Evolutionary conservation across 2,329 filamentous ascomycete species (phyloP).

Genomic region (Pestalotiopsis sp.): DNA sequence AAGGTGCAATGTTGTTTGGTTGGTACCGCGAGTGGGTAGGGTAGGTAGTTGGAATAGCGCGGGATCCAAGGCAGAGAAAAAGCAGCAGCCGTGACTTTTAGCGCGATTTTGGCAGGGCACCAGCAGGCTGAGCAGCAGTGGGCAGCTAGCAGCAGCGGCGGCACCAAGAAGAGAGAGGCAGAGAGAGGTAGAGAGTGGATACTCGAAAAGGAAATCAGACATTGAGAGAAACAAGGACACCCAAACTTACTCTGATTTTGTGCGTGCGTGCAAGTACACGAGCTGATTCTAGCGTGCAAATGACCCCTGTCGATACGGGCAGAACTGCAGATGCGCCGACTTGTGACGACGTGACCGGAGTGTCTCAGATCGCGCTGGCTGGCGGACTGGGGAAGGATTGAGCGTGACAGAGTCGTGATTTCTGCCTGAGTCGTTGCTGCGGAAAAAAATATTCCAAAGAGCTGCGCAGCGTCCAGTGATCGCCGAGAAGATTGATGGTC

Average conservation of each 20-base stretch:
- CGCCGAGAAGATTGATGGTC: not conserved
- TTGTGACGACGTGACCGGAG: slow-evolving; percentile 1
- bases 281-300: slow-evolving; percentile 6
- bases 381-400: not conserved
- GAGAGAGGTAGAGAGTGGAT: not conserved
- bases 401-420: not conserved
- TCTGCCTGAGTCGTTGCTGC: not conserved
- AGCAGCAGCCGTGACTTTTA: not conserved
- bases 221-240: slow-evolving; percentile 3
- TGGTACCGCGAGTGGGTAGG: not conserved
- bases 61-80: not conserved
- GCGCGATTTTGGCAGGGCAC: not conserved
- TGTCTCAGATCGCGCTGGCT: slow-evolving; percentile 7
- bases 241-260: not conserved
- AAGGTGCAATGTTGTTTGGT: slow-evolving; percentile 17
- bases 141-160: not conserved
- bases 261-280: not conserved
- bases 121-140: not conserved
- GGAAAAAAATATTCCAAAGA: too few relatives aligned
- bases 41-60: not conserved
- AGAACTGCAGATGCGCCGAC: not conserved
- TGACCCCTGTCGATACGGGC: not conserved
- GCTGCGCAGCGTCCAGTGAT: too few relatives aligned
- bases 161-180: not conserved
- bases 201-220: not conserved